Conservation (phyloP, 2,329 filamentous ascomycete species). For the Elsinoe fawcettii region DNA sequence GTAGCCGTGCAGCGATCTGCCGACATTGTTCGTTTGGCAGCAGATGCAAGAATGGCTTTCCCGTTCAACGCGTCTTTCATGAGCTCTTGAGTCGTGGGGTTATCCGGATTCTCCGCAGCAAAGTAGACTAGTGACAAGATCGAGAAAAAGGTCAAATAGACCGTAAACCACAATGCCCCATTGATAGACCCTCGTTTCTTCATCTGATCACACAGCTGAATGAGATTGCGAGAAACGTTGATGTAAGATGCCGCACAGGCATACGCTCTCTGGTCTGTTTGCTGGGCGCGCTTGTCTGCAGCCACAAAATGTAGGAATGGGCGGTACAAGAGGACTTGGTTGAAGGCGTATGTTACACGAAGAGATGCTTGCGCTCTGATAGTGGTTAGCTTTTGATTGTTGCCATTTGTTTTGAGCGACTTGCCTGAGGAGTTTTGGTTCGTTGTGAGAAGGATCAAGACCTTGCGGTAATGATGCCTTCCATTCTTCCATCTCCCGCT, state of each 20-base stretch:
- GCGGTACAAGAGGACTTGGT: slow-evolving; percentile 74
- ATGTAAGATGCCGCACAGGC: slow-evolving; percentile 63
- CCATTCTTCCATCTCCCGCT: slow-evolving; percentile 56
- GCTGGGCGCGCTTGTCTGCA: slow-evolving; percentile 42
- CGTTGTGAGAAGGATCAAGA: slow-evolving; percentile 72
- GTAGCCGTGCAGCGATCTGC: slow-evolving; percentile 77
- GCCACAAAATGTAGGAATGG: slow-evolving; percentile 81
- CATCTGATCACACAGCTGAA: slow-evolving; percentile 73
- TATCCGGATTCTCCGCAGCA: slow-evolving; percentile 70
- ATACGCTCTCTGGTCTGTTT: slow-evolving; percentile 68
- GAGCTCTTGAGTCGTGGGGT: slow-evolving; percentile 66
- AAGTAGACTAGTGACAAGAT: slow-evolving; percentile 74
- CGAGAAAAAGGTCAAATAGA: slow-evolving; percentile 77
- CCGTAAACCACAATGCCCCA: slow-evolving; percentile 79
- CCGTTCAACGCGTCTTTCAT: slow-evolving; percentile 79
- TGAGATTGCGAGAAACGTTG: slow-evolving; percentile 62
- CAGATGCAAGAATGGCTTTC: slow-evolving; percentile 68
- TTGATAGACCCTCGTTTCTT: slow-evolving; percentile 66
- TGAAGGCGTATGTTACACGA: slow-evolving; percentile 71
- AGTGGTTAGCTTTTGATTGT: slow-evolving; percentile 15
- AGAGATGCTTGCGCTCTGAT: slow-evolving; percentile 61
- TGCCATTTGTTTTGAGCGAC: slow-evolving; percentile 21
- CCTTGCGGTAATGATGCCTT: slow-evolving; percentile 62
- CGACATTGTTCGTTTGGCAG: slow-evolving; percentile 78
- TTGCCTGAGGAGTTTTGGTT: slow-evolving; percentile 68